phyloP scores from a whole-genome alignment of 208 protist genomes.

The Leishmania mexicana region DNA sequence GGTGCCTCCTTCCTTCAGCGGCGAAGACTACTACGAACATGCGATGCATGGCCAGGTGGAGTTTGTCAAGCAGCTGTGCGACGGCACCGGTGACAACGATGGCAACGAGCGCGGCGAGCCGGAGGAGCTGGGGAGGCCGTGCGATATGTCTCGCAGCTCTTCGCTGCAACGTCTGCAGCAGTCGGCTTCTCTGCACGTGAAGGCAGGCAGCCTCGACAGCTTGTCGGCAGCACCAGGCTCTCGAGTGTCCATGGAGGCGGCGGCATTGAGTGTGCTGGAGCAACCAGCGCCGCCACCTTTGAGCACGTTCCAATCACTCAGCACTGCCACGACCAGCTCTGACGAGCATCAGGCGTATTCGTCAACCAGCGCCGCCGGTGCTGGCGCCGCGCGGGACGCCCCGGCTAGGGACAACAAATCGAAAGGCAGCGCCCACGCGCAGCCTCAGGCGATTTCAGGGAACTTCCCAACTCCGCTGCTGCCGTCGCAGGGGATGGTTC shows the following conservation, averaged over 20 bases:
- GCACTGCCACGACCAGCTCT: neutral
- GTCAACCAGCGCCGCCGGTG: neutral
- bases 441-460: neutral
- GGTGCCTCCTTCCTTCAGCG: neutral
- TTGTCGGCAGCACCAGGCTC: neutral
- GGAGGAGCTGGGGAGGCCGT: neutral
- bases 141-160: neutral
- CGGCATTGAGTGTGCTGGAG: neutral
- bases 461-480: neutral
- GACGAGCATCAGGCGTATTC: neutral
- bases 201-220: neutral
- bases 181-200: neutral
- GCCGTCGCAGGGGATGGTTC: neutral
- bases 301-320: conserved; percentile 1
- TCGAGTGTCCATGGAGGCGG: neutral
- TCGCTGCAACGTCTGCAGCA: neutral
- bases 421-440: neutral
- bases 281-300: neutral
- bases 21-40: conserved; percentile 3
- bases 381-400: neutral
- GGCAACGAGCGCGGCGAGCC: neutral
- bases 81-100: conserved; percentile 1
- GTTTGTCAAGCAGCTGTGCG: conserved; percentile 5
- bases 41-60: conserved; percentile 6
- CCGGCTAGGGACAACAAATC: neutral